Evolutionary conservation across 768 basidiomycete species (phyloP).

Genomic region (Boletus rufocinnamomeus): DNA sequence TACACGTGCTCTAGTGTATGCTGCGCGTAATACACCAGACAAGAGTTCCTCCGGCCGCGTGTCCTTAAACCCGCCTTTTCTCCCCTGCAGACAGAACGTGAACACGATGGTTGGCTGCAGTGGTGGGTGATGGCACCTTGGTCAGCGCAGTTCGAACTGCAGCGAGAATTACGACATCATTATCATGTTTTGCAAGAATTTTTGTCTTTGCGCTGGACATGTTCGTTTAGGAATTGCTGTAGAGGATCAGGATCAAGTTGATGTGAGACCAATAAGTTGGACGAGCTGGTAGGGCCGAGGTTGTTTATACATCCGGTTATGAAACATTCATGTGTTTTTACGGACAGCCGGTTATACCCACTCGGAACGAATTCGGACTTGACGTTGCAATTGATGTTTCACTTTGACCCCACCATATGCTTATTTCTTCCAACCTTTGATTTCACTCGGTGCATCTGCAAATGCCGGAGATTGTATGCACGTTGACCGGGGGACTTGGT

Average conservation of each 20-base stretch:
- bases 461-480: neutral
- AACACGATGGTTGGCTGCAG: neutral
- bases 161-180: constrained; percentile 89
- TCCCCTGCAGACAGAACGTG: constrained; percentile 47
- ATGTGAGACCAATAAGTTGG: neutral
- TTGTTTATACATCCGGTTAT: constrained; percentile 23
- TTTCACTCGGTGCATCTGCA: neutral
- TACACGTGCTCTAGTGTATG: constrained; percentile 64
- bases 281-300: neutral
- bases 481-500: neutral
- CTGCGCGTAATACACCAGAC: constrained; percentile 72
- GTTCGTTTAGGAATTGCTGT: constrained; percentile 4
- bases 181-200: constrained; percentile 69
- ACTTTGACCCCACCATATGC: neutral
- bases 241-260: neutral
- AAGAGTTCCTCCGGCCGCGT: constrained; percentile 83
- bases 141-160: constrained; percentile 92
- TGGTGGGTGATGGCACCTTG: constrained; percentile 52
- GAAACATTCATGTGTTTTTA: constrained; percentile 28
- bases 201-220: constrained; percentile 50
- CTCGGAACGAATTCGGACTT: neutral
- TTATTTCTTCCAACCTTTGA: constrained; percentile 1
- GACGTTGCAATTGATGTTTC: neutral
- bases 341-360: constrained; percentile 3
- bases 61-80: constrained; percentile 91